These are phyloP conservation scores for Penicillium digitatum DNA, from an alignment of 2,329 filamentous ascomycete species.

Conservation along the genomic window DNA sequence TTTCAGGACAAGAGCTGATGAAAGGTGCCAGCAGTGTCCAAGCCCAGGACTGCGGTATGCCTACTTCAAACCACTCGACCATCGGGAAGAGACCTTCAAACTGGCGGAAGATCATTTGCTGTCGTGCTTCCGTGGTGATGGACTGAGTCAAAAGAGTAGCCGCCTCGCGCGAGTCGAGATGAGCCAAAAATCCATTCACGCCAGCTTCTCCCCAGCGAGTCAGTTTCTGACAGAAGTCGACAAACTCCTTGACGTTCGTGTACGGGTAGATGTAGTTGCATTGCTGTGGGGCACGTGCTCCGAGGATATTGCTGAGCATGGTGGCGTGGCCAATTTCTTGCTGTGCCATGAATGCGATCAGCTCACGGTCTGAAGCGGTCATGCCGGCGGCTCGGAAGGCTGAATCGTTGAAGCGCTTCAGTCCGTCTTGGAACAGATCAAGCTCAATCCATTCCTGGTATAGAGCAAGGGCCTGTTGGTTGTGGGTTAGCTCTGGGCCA, in stretches of 20 bases:
- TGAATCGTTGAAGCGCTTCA: slow-evolving; percentile 63
- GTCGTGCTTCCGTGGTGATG: slow-evolving; percentile 73
- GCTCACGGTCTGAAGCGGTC: slow-evolving; percentile 62
- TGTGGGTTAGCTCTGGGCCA: neutral
- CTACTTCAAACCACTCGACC: slow-evolving; percentile 76
- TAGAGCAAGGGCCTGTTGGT: slow-evolving; percentile 56
- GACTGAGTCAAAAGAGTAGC: slow-evolving; percentile 70
- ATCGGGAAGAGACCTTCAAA: slow-evolving; percentile 75
- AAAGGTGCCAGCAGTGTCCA: slow-evolving; percentile 80
- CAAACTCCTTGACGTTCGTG: slow-evolving; percentile 67
- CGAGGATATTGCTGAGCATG: slow-evolving; percentile 72
- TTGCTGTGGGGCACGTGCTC: slow-evolving; percentile 63
- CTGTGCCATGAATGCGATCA: slow-evolving; percentile 72
- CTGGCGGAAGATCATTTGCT: slow-evolving; percentile 81
- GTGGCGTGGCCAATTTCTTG: slow-evolving; percentile 77
- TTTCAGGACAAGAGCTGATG: slow-evolving; percentile 69
- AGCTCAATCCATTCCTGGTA: slow-evolving; percentile 85
- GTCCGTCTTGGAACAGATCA: slow-evolving; percentile 73
- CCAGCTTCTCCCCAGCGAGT: slow-evolving; percentile 76
- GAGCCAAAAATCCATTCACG: slow-evolving; percentile 75
- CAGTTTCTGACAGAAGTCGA: slow-evolving; percentile 83
- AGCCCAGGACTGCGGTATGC: slow-evolving; percentile 77
- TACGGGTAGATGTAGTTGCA: slow-evolving; percentile 82
- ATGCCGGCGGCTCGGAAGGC: slow-evolving; percentile 69
- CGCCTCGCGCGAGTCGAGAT: slow-evolving; percentile 71